These are phyloP conservation scores for Debaryomyces robertsiae DNA, from an alignment of 1,139 yeast species.

Conservation along the genomic window DNA sequence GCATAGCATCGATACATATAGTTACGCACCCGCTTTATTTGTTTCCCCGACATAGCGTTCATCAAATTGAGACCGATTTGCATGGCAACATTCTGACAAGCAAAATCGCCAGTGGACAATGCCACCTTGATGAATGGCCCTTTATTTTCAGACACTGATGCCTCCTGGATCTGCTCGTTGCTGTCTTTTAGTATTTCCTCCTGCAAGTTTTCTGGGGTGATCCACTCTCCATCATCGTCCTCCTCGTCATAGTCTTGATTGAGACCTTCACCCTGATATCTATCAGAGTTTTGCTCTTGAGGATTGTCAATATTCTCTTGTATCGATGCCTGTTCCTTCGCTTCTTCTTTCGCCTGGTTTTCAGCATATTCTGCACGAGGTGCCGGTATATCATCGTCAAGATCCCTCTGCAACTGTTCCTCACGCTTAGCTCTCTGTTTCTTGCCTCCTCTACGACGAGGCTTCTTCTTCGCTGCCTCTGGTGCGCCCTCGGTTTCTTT, in stretches of 20 bases:
- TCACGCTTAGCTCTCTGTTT: conserved; percentile 61
- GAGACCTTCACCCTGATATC: conserved; percentile 16
- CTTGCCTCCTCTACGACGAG: conserved; percentile 64
- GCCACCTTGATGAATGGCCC: conserved; percentile 63
- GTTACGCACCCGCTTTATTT: conserved; percentile 81
- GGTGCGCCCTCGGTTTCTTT: conserved; percentile 10
- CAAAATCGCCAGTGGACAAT: conserved; percentile 93
- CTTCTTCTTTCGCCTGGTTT: conserved; percentile 13
- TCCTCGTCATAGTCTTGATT: conserved; percentile 54
- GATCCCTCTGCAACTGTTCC: conserved; percentile 32
- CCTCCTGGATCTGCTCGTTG: conserved; percentile 45
- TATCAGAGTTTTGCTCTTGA: conserved; percentile 16
- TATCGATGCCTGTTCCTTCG: conserved; percentile 9
- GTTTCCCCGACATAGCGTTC: conserved; percentile 82
- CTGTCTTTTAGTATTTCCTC: conserved; percentile 69
- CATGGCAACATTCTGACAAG: conserved; percentile 92
- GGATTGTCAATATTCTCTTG: conserved; percentile 13
- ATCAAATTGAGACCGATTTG: conserved; percentile 87
- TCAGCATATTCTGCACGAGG: conserved; percentile 11
- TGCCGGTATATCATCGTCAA: conserved; percentile 18
- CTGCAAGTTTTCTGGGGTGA: conserved; percentile 80
- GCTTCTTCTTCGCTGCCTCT: conserved; percentile 34
- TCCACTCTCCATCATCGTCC: conserved; percentile 94
- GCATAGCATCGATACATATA: conserved; percentile 98
- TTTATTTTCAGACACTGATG: conserved; percentile 23